Evolutionary conservation across 2,329 filamentous ascomycete genomes (phyloP).

Genomic region (Pyrenochaeta sp.): DNA sequence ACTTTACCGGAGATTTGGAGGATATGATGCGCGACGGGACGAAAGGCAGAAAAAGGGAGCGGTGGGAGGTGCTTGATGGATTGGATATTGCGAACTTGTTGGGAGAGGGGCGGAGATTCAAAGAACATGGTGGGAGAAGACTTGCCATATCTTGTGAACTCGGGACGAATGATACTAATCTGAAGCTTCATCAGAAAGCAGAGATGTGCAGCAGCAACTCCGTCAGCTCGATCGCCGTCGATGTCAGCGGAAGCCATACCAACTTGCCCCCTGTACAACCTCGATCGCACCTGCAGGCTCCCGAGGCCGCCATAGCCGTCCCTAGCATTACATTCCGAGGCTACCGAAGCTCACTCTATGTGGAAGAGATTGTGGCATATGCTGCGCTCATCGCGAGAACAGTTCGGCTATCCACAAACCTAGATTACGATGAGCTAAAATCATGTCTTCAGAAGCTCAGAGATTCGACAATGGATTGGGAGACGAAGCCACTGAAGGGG

Average conservation of each 20-base stretch:
- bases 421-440: too few relatives aligned
- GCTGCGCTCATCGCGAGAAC: slow-evolving; percentile 6
- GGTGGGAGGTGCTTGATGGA: slow-evolving; percentile 1
- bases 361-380: slow-evolving; percentile 6
- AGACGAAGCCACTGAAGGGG: too few relatives aligned
- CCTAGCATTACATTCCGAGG: slow-evolving; percentile 2
- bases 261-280: neutral
- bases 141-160: too few relatives aligned
- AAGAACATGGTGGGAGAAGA: too few relatives aligned
- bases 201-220: too few relatives aligned
- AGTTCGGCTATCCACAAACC: neutral
- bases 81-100: neutral
- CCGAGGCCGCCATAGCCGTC: neutral
- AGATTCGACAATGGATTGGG: too few relatives aligned
- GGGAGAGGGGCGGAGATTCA: slow-evolving; percentile 5
- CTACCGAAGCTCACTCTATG: slow-evolving; percentile 6
- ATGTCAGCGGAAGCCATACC: neutral
- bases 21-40: neutral
- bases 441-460: too few relatives aligned
- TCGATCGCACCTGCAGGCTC: too few relatives aligned
- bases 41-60: slow-evolving; percentile 1
- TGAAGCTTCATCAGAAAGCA: too few relatives aligned
- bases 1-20: slow-evolving; percentile 6
- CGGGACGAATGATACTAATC: too few relatives aligned
- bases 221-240: too few relatives aligned